phyloP scores from a whole-genome alignment of 139 green algal species.

The Chlorella sp. region DNA sequence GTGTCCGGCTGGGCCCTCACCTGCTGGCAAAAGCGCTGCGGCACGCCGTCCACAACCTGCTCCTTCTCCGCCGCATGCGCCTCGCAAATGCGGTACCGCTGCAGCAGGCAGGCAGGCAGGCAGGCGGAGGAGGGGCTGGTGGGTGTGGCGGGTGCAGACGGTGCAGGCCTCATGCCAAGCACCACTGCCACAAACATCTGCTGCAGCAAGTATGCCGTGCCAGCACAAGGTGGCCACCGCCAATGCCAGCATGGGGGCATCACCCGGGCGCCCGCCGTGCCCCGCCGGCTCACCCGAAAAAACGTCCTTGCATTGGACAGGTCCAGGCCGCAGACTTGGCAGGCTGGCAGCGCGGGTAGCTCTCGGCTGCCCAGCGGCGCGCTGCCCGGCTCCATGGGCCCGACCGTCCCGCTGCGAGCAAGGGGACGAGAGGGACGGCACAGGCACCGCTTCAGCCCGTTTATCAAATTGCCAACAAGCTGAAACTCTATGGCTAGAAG shows the following conservation, averaged over 20 bases:
- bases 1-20: not conserved
- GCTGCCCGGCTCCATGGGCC: too few species aligned
- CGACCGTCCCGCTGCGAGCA: too few species aligned
- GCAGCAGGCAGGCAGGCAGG: not conserved
- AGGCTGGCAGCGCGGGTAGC: not conserved
- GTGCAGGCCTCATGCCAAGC: not conserved
- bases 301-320: not conserved
- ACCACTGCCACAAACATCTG: not conserved
- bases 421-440: too few species aligned
- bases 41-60: not conserved
- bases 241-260: not conserved
- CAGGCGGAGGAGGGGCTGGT: not conserved
- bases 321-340: constrained; percentile 10
- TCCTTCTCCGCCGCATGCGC: not conserved
- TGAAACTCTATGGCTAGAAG: too few species aligned
- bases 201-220: not conserved
- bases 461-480: too few species aligned
- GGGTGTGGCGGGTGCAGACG: not conserved
- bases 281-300: not conserved
- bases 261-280: not conserved
- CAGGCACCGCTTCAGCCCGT: too few species aligned
- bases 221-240: not conserved
- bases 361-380: too few species aligned
- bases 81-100: constrained; percentile 25
- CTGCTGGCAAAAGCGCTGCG: constrained; percentile 34